Evolutionary conservation across 305 asterid species (phyloP), one percentile per base, ranked within the genome.

Genomic region (Coffea humblotiana): DNA sequence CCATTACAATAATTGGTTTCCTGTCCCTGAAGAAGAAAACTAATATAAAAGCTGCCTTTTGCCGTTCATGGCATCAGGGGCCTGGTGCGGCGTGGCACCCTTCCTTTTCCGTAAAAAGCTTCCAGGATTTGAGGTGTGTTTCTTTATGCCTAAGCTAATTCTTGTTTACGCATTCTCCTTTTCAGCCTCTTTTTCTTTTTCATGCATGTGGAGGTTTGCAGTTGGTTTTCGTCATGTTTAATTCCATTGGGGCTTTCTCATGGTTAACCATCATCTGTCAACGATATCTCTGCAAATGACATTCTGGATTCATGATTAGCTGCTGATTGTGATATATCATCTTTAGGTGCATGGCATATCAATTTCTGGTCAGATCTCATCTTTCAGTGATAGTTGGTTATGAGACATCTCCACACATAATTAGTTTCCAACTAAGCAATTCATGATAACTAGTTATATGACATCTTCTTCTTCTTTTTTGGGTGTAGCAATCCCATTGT

Each of bases 71-170:
- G 83, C 90, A 32, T 79, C 89, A 0, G 88, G 90, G 78, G 82
- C 80, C 47, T 86, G 90, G 74, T 85, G 89, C 78, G 90, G 93
- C 19, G 91, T 91, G 65, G 78, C 90, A 23, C 94, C 93, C 77
- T 86, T 88, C 84, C 52, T 91, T 71, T 86, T 89, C 63, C 91
- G 90, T 23, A 88, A 83, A 81, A 90, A 76, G 83, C 68, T 77
- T 87, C 83, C 86, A 79, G 84, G 80, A 76, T 80, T 79, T 77
- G 84, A 88, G 97, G 98, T 93, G 81, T 48, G 80, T 23, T 13
- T 15, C 61, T 6, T 15, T 21, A 45, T 79, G 16, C 18, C 68
- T 21, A 10, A 23, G 43, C 43, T 32, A 56, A 12, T 40, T n/a
- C 29, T 60, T 23, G 67, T 61, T 64, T 64, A 25, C 27, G 19